Base-by-base conservation (phyloP, 164 flowering plant genomes). In the Nymphaea colorata region DNA sequence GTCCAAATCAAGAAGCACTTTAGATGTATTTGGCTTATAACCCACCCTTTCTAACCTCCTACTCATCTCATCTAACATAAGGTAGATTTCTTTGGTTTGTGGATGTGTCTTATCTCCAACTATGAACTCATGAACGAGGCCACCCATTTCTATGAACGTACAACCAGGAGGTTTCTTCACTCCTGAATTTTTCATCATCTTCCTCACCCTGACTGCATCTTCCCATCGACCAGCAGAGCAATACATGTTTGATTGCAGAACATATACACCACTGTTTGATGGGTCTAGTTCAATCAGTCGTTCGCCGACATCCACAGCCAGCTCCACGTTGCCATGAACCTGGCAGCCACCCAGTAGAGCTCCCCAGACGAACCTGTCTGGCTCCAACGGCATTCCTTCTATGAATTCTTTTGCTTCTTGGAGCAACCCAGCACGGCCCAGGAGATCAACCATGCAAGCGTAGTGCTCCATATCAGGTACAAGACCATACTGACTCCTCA, bases 311-410 rank as follows among this genome's bases (percentile, higher is more conserved):
- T 67, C 61, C 72, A 82, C 84, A 67, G 85, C 96, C 68, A 81
- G 79, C 64, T 87, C 80, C 3, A 80, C 72, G 68, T 90, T 84
- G 53, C 84, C 86, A 82, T 88, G 94, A 82, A 86, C 79, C 76
- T 82, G 83, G 73, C 95, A 91, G 18, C 85, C 89, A 42, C 93
- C 93, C 43, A 88, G 87, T 63, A 91, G 67, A 65, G 97, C 91
- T 53, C 94, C 97, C 91, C 89, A 91, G 63, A 88, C 88, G 79
- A 73, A 88, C 64, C 74, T 88, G 82, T 91, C 97, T 36, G 97
- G 90, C 70, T 81, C 75, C 77, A 79, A 68, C 3, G 84, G 76
- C 74, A 87, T 72, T 43, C 67, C 69, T 51, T 67, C 75, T 47
- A 74, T 73, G 15, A 88, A 70, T 59, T 80, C 83, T 60, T 78